phyloP scores from a whole-genome alignment of 352 stramenopile species.

The Chrysophaeum taylorii region DNA sequence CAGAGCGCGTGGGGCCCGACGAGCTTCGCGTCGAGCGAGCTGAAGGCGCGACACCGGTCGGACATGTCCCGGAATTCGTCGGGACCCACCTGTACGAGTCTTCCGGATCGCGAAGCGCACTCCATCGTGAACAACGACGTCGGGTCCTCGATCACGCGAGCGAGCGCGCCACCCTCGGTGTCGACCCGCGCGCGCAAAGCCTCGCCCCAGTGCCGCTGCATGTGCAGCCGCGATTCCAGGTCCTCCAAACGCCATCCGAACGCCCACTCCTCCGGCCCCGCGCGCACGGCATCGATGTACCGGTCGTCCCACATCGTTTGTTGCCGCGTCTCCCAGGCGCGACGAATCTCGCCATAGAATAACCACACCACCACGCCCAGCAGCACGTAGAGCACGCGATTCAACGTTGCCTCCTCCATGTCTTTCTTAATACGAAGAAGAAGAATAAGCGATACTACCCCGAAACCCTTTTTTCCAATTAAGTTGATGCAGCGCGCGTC shows the following conservation, averaged over 20 bases:
- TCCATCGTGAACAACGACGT: neutral
- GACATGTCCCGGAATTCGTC: slow-evolving; percentile 15
- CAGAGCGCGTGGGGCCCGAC: neutral
- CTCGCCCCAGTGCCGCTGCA: neutral
- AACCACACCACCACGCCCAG: neutral
- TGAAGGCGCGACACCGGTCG: neutral
- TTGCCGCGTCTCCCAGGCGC: neutral
- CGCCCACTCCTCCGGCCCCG: neutral
- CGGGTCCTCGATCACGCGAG: neutral
- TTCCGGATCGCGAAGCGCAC: neutral
- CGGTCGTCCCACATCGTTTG: slow-evolving; percentile 4
- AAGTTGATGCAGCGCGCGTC: neutral
- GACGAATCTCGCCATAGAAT: neutral
- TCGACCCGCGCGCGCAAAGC: neutral
- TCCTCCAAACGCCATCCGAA: slow-evolving; percentile 12
- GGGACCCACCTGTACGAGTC: neutral
- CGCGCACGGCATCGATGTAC: neutral
- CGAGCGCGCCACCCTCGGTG: neutral
- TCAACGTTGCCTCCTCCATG: neutral
- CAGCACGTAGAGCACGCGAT: slow-evolving; percentile 5
- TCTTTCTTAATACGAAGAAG: too few species aligned
- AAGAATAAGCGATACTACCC: too few species aligned
- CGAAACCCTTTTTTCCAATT: too few species aligned
- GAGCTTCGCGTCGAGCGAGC: neutral
- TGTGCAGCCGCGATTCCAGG: slow-evolving; percentile 10